Evolutionary conservation across 2,329 filamentous ascomycete genomes (phyloP), one percentile per base, ranked within the genome.

Genomic region (Penicillium sp.): DNA sequence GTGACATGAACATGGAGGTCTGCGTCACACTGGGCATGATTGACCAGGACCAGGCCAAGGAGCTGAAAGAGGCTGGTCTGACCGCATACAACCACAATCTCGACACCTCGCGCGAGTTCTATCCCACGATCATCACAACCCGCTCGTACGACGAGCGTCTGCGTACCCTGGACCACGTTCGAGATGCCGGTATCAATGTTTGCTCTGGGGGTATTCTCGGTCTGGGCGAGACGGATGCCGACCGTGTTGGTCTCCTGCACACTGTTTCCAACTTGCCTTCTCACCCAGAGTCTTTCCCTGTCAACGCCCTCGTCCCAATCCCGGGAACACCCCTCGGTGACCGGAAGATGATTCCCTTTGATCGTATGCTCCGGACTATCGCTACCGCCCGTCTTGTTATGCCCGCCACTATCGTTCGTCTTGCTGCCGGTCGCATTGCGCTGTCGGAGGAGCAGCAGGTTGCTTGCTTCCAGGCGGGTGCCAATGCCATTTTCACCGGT

Each of bases 1-100:
- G 88, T 25, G 87, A 76, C 1, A 82, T 96, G 82, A 89, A 87
- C 46, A 93, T 96, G 89, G 92, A 96, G 74, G 87, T 86, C 7
- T 96, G 92, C 72, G 92, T 96, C n/a, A 96, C 92, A 1, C 82
- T 96, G 20, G 92, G 92, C 64, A 96, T 96, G 92, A 91, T 96
- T 65, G 90, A 96, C 73, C 82, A 80, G 6, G 79, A 81, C 62
- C 91, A 96, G 78, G 92, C 92, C 26, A 83, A 84, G 68, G 89
- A 94, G 76, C 82, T 96, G 61, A 92, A 91, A 70, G 85, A 85
- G 2, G 92, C 91, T 0, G 92, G 92, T 0, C 76, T 96, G 66
- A 96, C 92, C 15, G 92, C 92, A 0, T 96, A 96, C 76, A 96
- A 96, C 77, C 92, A 96, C 81, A 96, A 96, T 71, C 82, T 96